A percentile compares a stretch with the other conserved stretches of the same genome.
Evolutionary conservation across 2,329 filamentous ascomycete species (phyloP).

Genomic region (Xylariaceae sp.): DNA sequence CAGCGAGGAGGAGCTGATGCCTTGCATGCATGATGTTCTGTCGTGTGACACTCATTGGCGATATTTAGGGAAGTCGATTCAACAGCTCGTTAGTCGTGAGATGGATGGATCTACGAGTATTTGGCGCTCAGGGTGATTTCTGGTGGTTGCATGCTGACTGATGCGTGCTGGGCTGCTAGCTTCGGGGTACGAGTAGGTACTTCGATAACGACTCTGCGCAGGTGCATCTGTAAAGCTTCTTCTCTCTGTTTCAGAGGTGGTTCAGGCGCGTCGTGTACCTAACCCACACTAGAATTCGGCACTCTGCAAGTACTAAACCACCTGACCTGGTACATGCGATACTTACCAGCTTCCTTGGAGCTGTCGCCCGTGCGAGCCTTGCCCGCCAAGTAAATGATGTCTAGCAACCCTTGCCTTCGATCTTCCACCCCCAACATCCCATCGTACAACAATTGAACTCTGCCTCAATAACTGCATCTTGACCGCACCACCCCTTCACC

Average conservation of each 20-base stretch:
- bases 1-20: neutral
- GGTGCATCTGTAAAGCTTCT: slow-evolving; percentile 6
- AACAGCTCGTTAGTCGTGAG: no score
- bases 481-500: slow-evolving; percentile 8
- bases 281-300: neutral
- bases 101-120: no score
- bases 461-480: slow-evolving; percentile 2
- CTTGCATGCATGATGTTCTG: slow-evolving; percentile 1
- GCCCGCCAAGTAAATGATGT: neutral
- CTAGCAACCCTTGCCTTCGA: neutral
- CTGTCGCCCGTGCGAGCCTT: neutral
- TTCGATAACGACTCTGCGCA: neutral
- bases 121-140: no score
- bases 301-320: neutral
- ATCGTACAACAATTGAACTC: slow-evolving; percentile 13
- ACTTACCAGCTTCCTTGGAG: neutral
- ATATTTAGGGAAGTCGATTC: no score
- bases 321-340: slow-evolving; percentile 16
- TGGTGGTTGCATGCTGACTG: no score
- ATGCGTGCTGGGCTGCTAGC: no score
- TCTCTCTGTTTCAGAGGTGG: slow-evolving; percentile 9
- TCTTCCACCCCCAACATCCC: neutral
- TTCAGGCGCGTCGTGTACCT: neutral
- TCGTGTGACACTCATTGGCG: slow-evolving; percentile 14
- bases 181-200: neutral